These are phyloP conservation scores for Mucor lusitanicus DNA, from an alignment of 371 early-diverging fungal genomes.

Conservation along the genomic window DNA sequence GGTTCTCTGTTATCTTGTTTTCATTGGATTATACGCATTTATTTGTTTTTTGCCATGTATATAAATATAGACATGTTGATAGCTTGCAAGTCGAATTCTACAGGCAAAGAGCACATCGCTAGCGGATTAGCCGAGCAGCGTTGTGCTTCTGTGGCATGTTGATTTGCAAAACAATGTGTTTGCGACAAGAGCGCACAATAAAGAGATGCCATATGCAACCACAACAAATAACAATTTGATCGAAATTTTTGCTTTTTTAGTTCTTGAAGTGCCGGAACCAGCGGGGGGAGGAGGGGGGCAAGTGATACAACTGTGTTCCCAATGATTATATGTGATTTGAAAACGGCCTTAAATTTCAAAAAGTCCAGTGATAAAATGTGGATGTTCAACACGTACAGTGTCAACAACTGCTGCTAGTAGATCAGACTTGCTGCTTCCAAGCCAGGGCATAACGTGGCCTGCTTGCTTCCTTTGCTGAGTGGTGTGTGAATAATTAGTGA, in stretches of 20 bases:
- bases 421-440: no score
- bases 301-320: not conserved
- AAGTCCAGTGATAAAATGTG: no score
- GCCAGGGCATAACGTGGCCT: no score
- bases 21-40: not conserved
- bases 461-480: no score
- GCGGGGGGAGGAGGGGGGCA: not conserved
- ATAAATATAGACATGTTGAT: not conserved
- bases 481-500: no score
- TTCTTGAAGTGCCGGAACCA: not conserved
- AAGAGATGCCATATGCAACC: not conserved
- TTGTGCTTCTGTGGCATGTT: not conserved
- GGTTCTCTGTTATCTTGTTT: not conserved
- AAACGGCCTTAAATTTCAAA: not conserved
- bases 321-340: not conserved
- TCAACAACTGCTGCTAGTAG: no score
- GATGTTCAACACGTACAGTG: no score
- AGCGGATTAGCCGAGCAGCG: no score
- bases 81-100: no score
- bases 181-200: not conserved
- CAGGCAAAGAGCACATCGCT: no score
- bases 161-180: not conserved
- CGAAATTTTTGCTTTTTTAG: slow-evolving; percentile 13
- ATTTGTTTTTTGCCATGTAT: not conserved
- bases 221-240: slow-evolving; percentile 5